Evolutionary conservation across 2,329 filamentous ascomycete species (phyloP).

Genomic region (Xylariales sp.): DNA sequence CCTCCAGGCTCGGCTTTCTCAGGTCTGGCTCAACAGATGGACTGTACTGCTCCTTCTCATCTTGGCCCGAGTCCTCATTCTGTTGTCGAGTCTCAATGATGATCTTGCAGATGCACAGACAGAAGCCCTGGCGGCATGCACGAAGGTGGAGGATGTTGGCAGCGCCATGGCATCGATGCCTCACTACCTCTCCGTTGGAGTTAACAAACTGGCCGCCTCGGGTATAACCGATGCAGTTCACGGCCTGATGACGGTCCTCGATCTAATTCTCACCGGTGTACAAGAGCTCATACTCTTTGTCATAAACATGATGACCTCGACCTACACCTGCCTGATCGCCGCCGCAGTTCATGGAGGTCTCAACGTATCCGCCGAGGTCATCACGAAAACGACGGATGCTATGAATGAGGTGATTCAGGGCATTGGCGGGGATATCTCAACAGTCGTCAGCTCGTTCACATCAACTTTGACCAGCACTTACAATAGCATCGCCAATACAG

Average conservation of each 20-base stretch:
- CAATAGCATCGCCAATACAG: conserved; percentile 51
- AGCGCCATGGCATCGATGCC: conserved; percentile 98
- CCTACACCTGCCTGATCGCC: conserved; percentile 85
- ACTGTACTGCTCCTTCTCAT: conserved; percentile 85
- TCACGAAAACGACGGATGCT: conserved; percentile 36
- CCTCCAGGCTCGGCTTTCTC: conserved; percentile 81
- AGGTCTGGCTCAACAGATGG: conserved; percentile 98
- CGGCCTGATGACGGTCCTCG: conserved; percentile 74
- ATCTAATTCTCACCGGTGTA: conserved; percentile 75
- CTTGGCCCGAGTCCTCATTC: conserved; percentile 74
- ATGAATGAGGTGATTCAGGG: conserved; percentile 46
- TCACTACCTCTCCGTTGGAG: conserved; percentile 83
- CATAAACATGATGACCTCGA: conserved; percentile 86
- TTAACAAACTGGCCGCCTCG: conserved; percentile 79
- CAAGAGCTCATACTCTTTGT: conserved; percentile 87
- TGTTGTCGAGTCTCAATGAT: conserved; percentile 66
- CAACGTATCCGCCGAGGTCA: conserved; percentile 52
- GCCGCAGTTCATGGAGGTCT: conserved; percentile 77
- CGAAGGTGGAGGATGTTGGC: conserved; percentile 85
- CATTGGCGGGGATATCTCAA: conserved; percentile 37
- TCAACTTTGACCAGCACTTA: conserved; percentile 46
- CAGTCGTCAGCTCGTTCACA: conserved; percentile 52
- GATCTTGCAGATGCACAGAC: conserved; percentile 71
- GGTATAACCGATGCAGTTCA: conserved; percentile 77
- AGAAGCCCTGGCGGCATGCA: conserved; percentile 85